Evolutionary conservation across 2,329 filamentous ascomycete genomes (phyloP).

Genomic region (Sporothrix globosa): DNA sequence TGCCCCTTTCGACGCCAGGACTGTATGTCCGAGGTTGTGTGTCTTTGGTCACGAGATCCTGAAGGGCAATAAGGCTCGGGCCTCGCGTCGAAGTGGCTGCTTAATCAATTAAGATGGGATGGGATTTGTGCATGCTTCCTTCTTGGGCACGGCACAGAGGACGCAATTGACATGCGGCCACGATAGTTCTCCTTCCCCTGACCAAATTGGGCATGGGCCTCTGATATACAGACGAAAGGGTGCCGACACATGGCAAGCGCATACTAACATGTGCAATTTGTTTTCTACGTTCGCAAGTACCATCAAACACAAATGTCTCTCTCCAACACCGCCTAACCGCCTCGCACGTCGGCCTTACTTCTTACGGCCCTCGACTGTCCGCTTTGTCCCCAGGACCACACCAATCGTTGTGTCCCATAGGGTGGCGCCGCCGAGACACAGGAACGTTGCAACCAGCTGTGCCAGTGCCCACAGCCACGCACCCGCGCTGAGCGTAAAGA

Average conservation of each 20-base stretch:
- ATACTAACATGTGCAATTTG: neutral
- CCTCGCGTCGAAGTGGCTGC: neutral
- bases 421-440: constrained; percentile 64
- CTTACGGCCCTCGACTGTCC: neutral
- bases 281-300: no score
- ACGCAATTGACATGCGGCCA: neutral
- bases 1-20: neutral
- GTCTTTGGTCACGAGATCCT: neutral
- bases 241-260: neutral
- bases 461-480: constrained; percentile 51
- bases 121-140: neutral
- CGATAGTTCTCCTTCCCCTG: neutral
- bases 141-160: neutral
- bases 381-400: constrained; percentile 1
- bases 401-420: constrained; percentile 18
- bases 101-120: constrained; percentile 19
- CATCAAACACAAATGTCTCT: no score
- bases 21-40: neutral
- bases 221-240: neutral
- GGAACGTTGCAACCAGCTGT: constrained; percentile 60
- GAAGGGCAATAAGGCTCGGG: neutral
- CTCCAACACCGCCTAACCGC: no score
- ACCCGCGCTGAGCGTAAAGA: constrained; percentile 65
- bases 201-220: neutral
- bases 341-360: neutral